Percentiles rank a stretch among this genome's conserved stretches.
Conservation (phyloP, 1,139 yeast species). For the Lodderomyces oxycetoniae region DNA sequence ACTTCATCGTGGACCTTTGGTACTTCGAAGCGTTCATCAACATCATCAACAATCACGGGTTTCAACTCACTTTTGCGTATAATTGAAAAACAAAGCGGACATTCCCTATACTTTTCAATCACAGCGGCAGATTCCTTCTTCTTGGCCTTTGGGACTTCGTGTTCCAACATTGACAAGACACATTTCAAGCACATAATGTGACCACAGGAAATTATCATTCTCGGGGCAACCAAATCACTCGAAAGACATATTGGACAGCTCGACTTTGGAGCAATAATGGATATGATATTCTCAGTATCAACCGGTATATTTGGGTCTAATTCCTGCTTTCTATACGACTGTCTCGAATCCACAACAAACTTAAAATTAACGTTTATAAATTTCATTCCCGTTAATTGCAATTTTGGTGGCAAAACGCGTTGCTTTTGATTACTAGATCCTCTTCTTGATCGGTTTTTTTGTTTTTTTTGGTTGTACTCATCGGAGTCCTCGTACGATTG, state of each 20-base stretch:
- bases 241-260: constrained; percentile 90
- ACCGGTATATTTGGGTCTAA: constrained; percentile 81
- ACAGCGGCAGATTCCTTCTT: constrained; percentile 34
- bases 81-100: constrained; percentile 79
- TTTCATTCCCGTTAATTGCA: constrained; percentile 59
- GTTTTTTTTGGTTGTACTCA: constrained; percentile 29
- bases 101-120: constrained; percentile 58
- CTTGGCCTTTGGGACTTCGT: constrained; percentile 43
- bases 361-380: constrained; percentile 84
- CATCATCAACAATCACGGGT: constrained; percentile 61
- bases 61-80: constrained; percentile 56
- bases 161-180: constrained; percentile 63
- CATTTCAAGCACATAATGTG: constrained; percentile 88
- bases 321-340: constrained; percentile 49
- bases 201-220: constrained; percentile 89
- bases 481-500: constrained; percentile 50
- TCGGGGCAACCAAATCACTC: constrained; percentile 82
- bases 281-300: constrained; percentile 54
- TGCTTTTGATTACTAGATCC: constrained; percentile 17
- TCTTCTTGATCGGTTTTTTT: constrained; percentile 12
- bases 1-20: constrained; percentile 62
- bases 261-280: constrained; percentile 69
- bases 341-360: constrained; percentile 66
- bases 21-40: constrained; percentile 54
- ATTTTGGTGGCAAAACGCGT: constrained; percentile 15